These are phyloP conservation scores for Avena atlantica DNA, from an alignment of 176 grass and related monocot genomes.

Conservation along the genomic window DNA sequence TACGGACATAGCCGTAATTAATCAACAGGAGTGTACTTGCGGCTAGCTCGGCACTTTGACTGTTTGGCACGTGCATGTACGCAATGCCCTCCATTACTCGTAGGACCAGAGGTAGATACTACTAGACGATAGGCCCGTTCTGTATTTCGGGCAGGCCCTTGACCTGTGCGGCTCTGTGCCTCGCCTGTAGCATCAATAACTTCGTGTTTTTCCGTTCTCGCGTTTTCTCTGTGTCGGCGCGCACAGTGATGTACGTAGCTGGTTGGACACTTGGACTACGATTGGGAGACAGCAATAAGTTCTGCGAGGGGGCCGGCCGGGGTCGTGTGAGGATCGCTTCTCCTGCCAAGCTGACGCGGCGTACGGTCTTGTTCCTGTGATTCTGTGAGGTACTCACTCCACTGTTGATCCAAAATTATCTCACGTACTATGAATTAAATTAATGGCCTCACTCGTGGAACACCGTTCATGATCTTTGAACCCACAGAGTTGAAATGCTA, in stretches of 20 bases:
- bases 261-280: neutral
- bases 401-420: neutral
- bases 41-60: neutral
- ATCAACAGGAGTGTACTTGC: neutral
- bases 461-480: too few relatives aligned
- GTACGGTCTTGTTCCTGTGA: neutral
- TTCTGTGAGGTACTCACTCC: neutral
- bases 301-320: neutral
- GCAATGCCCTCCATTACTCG: neutral
- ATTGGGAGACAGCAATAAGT: neutral
- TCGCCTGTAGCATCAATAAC: neutral
- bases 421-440: too few relatives aligned
- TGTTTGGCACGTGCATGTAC: neutral
- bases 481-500: too few relatives aligned
- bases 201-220: neutral
- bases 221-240: neutral
- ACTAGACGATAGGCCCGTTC: neutral
- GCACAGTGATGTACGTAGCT: neutral
- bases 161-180: neutral
- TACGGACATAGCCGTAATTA: neutral
- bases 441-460: too few relatives aligned
- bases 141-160: neutral
- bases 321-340: neutral
- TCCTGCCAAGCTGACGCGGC: neutral
- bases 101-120: neutral